A percentile compares a stretch with the other conserved stretches of the same genome.
Evolutionary conservation across 164 flowering plant species (phyloP).

Genomic region (Tetrastigma voinierianum): DNA sequence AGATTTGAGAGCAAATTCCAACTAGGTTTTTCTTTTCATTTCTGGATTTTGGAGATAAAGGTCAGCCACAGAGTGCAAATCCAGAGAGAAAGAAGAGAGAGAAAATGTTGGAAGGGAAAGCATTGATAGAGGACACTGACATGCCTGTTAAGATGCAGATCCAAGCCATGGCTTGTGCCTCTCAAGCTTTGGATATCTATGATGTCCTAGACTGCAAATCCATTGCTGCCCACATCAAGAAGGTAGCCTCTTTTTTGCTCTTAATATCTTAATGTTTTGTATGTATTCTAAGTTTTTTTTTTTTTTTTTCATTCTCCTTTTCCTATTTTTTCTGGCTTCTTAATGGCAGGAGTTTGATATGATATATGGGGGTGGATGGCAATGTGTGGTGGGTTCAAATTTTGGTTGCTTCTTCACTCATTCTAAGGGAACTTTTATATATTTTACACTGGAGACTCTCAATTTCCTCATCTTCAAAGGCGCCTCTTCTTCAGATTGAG

Average conservation of each 20-base stretch:
- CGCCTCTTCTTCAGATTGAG: slow-evolving; percentile 28
- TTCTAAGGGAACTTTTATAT: slow-evolving; percentile 76
- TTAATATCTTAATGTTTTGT: not conserved
- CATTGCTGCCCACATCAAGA: slow-evolving; percentile 83
- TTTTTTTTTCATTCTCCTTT: slow-evolving; percentile 4
- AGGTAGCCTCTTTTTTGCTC: slow-evolving; percentile 38
- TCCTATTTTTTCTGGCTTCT: not conserved
- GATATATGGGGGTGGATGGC: slow-evolving; percentile 81
- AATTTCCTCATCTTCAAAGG: slow-evolving; percentile 89
- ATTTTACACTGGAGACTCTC: slow-evolving; percentile 71
- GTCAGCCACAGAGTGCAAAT: no score
- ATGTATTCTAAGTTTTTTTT: no score
- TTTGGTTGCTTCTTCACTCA: slow-evolving; percentile 91
- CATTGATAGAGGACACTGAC: slow-evolving; percentile 77
- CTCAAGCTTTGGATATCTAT: slow-evolving; percentile 80
- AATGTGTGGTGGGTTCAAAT: slow-evolving; percentile 86
- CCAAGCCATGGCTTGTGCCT: slow-evolving; percentile 78
- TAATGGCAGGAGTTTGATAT: slow-evolving; percentile 66
- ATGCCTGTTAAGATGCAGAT: slow-evolving; percentile 94
- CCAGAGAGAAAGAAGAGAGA: no score
- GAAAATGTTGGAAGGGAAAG: slow-evolving; percentile 95
- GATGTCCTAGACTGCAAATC: slow-evolving; percentile 78
- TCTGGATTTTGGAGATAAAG: not conserved
- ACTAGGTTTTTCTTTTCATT: not conserved
- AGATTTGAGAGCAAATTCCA: no score